A percentile compares a stretch with the other conserved stretches of the same genome.
Evolutionary conservation across 139 green algal species (phyloP).

Genomic region (Tetraselmis chui): DNA sequence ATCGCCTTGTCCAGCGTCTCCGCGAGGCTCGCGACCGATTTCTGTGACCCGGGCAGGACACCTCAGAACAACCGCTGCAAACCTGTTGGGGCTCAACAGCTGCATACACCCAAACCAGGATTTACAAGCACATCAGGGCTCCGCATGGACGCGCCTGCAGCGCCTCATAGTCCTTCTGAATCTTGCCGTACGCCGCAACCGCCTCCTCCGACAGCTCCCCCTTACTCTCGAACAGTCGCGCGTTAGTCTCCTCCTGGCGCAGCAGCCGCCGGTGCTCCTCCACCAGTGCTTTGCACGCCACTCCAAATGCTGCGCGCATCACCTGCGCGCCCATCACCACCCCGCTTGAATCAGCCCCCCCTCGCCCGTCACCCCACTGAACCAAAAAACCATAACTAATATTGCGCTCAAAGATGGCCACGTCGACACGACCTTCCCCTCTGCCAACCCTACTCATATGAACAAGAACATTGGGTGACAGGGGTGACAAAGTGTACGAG

Average conservation of each 20-base stretch:
- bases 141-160: not conserved
- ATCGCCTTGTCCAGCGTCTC: conserved; percentile 59
- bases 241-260: conserved; percentile 45
- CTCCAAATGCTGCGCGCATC: conserved; percentile 36
- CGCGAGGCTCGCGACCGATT: conserved; percentile 23
- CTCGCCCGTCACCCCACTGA: not conserved
- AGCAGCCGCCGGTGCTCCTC: conserved; percentile 49
- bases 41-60: too few species aligned
- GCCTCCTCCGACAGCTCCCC: conserved; percentile 77
- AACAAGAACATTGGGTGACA: too few species aligned
- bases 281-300: conserved; percentile 35
- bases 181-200: conserved; percentile 56
- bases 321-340: not conserved
- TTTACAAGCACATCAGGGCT: too few species aligned
- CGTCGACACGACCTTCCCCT: too few species aligned
- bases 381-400: too few species aligned
- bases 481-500: too few species aligned
- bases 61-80: too few species aligned
- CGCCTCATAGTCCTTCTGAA: not conserved
- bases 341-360: too few species aligned
- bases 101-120: too few species aligned
- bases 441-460: too few species aligned
- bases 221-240: conserved; percentile 31
- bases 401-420: too few species aligned
- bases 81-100: too few species aligned